Evolutionary conservation across 345 rosid species (phyloP).

Genomic region (Populus deltoides): DNA sequence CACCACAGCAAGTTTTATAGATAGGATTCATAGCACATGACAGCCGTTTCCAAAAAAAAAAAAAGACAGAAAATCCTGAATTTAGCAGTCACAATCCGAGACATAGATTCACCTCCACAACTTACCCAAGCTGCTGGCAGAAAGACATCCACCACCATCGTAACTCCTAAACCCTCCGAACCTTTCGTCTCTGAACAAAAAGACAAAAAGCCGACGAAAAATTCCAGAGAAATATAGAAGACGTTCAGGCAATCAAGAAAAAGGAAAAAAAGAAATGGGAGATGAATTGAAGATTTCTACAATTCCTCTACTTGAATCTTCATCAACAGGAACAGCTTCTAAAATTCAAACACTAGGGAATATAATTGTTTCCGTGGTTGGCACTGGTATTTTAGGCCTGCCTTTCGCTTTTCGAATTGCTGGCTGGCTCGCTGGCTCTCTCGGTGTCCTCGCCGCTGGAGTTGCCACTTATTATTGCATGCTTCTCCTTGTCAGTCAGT

Average conservation of each 20-base stretch:
- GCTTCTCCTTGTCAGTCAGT: conserved; percentile 76
- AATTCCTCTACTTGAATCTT: conserved; percentile 12
- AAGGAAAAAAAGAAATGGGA: conserved; percentile 6
- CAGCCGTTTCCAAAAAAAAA: too few relatives aligned
- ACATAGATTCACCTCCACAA: too few relatives aligned
- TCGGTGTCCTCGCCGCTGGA: conserved; percentile 62
- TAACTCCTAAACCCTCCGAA: background rate
- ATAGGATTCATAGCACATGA: too few relatives aligned
- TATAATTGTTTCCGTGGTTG: conserved; percentile 82
- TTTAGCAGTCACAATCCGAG: too few relatives aligned
- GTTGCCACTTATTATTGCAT: conserved; percentile 79
- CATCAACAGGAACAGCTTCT: conserved; percentile 50
- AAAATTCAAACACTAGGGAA: conserved; percentile 78
- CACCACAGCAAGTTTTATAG: too few relatives aligned
- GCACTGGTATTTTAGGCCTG: conserved; percentile 88
- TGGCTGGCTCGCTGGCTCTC: conserved; percentile 80
- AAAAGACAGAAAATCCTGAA: too few relatives aligned
- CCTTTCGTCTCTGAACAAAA: too few relatives aligned
- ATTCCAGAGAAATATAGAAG: background rate
- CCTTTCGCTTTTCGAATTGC: conserved; percentile 86
- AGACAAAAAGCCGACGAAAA: background rate
- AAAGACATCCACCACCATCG: too few relatives aligned
- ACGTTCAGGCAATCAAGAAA: background rate
- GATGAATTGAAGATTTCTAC: background rate
- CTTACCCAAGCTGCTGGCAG: too few relatives aligned